These are phyloP conservation scores for Trypanosoma vivax DNA, from an alignment of 208 protist genomes.

Conservation along the genomic window DNA sequence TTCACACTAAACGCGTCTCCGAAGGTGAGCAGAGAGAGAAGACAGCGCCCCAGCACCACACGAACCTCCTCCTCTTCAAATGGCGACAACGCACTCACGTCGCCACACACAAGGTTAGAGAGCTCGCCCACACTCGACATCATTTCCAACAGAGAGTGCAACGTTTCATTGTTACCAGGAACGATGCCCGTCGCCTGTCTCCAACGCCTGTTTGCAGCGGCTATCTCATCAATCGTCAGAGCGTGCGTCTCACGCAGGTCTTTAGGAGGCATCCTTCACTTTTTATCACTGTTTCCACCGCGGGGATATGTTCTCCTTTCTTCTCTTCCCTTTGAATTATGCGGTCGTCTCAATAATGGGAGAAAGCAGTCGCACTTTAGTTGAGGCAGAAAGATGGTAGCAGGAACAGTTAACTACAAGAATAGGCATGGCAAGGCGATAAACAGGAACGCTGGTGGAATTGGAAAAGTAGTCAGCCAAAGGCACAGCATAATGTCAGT, in stretches of 20 bases:
- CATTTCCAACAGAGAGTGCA: constrained; percentile 61
- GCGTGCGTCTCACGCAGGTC: background rate
- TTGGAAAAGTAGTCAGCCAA: too few relatives aligned
- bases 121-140: constrained; percentile 72
- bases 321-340: too few relatives aligned
- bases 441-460: too few relatives aligned
- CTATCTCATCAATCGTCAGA: constrained; percentile 43
- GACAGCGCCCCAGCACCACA: constrained; percentile 44
- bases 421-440: too few relatives aligned
- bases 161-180: constrained; percentile 24
- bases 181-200: constrained; percentile 29
- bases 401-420: too few relatives aligned
- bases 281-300: too few relatives aligned
- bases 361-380: background rate
- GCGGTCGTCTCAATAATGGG: too few relatives aligned
- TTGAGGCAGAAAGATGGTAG: too few relatives aligned
- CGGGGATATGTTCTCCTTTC: too few relatives aligned
- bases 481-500: too few relatives aligned
- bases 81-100: constrained; percentile 39
- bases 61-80: constrained; percentile 69
- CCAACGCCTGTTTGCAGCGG: constrained; percentile 36
- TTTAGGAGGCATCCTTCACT: constrained; percentile 7
- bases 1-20: constrained; percentile 53
- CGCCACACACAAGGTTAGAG: constrained; percentile 39
- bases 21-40: constrained; percentile 49